Evolutionary conservation across 495 filamentous ascomycete genomes (phyloP).

Genomic region (Entonaema liquescens): DNA sequence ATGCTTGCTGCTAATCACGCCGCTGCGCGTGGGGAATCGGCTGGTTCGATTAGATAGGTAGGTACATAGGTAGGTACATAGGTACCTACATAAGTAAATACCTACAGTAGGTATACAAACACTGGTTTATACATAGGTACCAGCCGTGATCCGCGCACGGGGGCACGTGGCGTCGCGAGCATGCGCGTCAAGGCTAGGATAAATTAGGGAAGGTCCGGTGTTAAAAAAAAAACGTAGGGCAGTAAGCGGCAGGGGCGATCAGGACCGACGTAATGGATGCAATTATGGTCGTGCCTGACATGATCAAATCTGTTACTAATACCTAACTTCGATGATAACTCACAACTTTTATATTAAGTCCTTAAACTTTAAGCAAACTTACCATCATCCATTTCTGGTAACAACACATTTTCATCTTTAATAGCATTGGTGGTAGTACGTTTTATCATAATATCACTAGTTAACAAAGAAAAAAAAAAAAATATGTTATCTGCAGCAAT

Average conservation of each 20-base stretch:
- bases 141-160: not conserved
- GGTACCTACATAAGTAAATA: not conserved
- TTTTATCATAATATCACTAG: not conserved
- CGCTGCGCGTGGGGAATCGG: too few relatives aligned
- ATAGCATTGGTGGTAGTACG: not conserved
- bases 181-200: slow-evolving; percentile 3
- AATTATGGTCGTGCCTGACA: not conserved
- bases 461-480: not conserved
- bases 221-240: too few relatives aligned
- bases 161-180: not conserved
- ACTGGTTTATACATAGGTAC: not conserved
- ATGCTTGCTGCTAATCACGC: too few relatives aligned
- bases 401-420: not conserved
- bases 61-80: not conserved
- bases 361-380: not conserved
- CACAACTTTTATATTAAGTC: not conserved
- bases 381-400: not conserved
- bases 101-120: not conserved
- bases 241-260: not conserved
- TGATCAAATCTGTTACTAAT: not conserved
- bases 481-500: not conserved
- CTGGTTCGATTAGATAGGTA: too few relatives aligned
- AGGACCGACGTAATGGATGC: not conserved
- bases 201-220: not conserved
- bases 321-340: too few relatives aligned